Percentiles rank a stretch among this genome's conserved stretches.
Conservation (phyloP, 306 rosid genomes). For the Dryas drummondii region DNA sequence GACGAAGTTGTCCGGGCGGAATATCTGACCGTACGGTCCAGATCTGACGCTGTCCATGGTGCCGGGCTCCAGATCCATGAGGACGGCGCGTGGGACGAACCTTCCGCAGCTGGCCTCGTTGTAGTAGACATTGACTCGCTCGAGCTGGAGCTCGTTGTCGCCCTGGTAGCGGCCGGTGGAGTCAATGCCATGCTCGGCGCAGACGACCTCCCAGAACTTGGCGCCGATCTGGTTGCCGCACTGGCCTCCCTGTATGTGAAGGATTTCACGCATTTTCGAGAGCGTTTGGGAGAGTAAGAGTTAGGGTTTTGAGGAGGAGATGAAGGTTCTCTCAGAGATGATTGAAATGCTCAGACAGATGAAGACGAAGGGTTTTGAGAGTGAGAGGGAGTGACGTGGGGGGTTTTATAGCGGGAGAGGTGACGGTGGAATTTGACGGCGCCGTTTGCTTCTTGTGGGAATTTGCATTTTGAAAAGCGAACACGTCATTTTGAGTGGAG, state of each 20-base stretch:
- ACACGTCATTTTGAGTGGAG: slow-evolving; percentile 11
- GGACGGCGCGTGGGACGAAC: slow-evolving; percentile 60
- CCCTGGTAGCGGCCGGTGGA: slow-evolving; percentile 58
- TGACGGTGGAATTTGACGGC: slow-evolving; percentile 30
- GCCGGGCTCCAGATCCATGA: slow-evolving; percentile 71
- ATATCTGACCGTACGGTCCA: slow-evolving; percentile 66
- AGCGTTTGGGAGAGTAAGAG: slow-evolving; percentile 16
- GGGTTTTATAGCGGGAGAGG: slow-evolving; percentile 30
- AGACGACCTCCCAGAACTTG: slow-evolving; percentile 72
- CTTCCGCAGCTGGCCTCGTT: slow-evolving; percentile 67
- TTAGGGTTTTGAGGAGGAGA: neutral
- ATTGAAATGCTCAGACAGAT: neutral
- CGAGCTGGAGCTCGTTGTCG: slow-evolving; percentile 59
- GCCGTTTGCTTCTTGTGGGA: slow-evolving; percentile 47
- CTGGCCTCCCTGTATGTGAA: slow-evolving; percentile 69
- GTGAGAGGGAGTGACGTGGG: neutral
- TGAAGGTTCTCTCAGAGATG: neutral
- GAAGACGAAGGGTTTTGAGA: neutral
- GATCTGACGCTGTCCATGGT: slow-evolving; percentile 76
- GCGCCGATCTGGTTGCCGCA: slow-evolving; percentile 78
- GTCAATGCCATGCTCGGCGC: slow-evolving; percentile 67
- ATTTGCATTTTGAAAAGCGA: slow-evolving; percentile 49
- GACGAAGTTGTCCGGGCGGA: slow-evolving; percentile 61
- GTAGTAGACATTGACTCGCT: slow-evolving; percentile 69
- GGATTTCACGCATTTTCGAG: slow-evolving; percentile 59